phyloP scores from a whole-genome alignment of 495 filamentous ascomycete species.

The Daldinia bambusicola region DNA sequence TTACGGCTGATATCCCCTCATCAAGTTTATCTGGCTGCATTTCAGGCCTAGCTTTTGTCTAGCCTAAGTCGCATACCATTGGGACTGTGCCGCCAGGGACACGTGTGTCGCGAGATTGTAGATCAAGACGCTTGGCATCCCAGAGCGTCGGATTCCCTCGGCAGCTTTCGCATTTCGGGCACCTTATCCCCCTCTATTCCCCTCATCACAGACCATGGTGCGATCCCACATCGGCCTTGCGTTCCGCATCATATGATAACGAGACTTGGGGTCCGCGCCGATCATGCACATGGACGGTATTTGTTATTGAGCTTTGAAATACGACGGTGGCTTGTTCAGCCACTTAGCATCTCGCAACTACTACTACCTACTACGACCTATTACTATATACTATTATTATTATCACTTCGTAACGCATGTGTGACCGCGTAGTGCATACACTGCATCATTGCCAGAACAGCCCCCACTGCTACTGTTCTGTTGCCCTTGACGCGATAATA shows the following conservation, averaged over 20 bases:
- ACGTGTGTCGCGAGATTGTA: constrained; percentile 47
- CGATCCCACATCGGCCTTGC: constrained; percentile 37
- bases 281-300: constrained; percentile 29
- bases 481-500: constrained; percentile 34
- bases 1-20: constrained; percentile 35
- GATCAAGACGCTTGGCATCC: constrained; percentile 43
- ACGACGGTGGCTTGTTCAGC: constrained; percentile 40
- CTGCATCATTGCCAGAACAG: constrained; percentile 30
- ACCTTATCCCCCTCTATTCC: constrained; percentile 1
- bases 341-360: constrained; percentile 21
- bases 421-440: constrained; percentile 32
- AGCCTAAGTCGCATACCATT: constrained; percentile 34
- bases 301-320: constrained; percentile 28
- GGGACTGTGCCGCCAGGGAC: constrained; percentile 41
- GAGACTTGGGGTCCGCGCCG: constrained; percentile 41
- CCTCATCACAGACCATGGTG: constrained; percentile 22
- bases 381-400: not conserved
- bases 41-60: constrained; percentile 6
- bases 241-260: constrained; percentile 37
- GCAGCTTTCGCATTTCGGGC: constrained; percentile 36
- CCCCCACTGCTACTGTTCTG: constrained; percentile 36
- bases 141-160: constrained; percentile 46
- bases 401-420: constrained; percentile 30
- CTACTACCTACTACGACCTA: not conserved
- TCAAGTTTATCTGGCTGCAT: constrained; percentile 43